Conservation (phyloP, 805 yeast species). For the Yamadazyma takamatsuzukensis region DNA sequence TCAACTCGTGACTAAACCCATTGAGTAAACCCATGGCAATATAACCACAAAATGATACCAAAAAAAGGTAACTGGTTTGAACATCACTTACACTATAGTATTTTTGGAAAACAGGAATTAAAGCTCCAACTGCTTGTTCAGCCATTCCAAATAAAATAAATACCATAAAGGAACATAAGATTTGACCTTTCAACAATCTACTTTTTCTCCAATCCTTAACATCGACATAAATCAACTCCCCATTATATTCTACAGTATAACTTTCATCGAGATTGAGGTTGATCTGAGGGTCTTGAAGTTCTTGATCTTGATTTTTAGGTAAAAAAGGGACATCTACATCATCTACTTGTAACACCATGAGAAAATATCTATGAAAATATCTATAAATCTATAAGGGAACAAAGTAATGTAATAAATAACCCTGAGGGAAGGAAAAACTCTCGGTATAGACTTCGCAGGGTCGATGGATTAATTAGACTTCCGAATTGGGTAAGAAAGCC, state of each 20-base stretch:
- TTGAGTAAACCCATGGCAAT: conserved; percentile 48
- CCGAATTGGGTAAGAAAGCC: no score
- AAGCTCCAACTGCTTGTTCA: conserved; percentile 60
- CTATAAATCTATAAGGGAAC: no score
- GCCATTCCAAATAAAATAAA: conserved; percentile 51
- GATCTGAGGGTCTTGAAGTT: background rate
- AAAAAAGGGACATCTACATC: conserved; percentile 9
- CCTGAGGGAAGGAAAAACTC: no score
- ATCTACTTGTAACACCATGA: no score
- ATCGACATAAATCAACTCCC: conserved; percentile 28
- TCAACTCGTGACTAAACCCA: conserved; percentile 33
- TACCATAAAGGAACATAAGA: conserved; percentile 32
- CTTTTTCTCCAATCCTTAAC: conserved; percentile 39
- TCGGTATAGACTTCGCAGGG: no score
- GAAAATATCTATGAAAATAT: no score
- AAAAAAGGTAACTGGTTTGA: conserved; percentile 46
- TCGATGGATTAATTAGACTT: no score
- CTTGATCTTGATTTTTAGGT: conserved; percentile 2
- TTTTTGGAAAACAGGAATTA: conserved; percentile 49
- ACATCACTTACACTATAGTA: conserved; percentile 48
- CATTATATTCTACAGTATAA: conserved; percentile 20
- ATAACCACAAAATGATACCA: conserved; percentile 55
- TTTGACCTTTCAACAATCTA: conserved; percentile 38
- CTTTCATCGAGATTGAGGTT: background rate
- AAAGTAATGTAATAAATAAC: no score